Evolutionary conservation across 208 protist genomes (phyloP), one percentile per base, ranked within the genome.

Genomic region (Leishmania lainsoni): DNA sequence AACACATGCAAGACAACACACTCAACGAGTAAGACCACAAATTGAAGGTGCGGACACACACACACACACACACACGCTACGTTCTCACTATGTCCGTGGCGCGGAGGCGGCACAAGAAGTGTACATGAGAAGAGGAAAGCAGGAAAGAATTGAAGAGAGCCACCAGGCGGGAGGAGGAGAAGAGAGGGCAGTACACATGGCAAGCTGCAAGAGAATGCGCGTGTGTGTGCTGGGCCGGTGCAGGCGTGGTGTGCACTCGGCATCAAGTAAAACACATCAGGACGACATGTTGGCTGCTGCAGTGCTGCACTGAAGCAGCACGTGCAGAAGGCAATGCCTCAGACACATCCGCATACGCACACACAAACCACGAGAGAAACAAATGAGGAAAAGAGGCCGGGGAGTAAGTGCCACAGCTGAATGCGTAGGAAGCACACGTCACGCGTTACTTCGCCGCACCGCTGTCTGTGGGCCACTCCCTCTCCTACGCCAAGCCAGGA

Each of bases 81-180:
- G 12, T 68, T 39, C 29, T 39, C 14, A 29, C 29, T 68, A 68
- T 16, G 61, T 16, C 61, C 61, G 32, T 29, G 29, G 61, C 29
- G 61, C 17, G 12, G 61, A 68, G 10, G 61, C 4, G 12, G 61
- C 26, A 39, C 61, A 29, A 1, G 61, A 39, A 14, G 29, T 66
- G 45, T 58, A 71, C 26, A 76, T 39, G n/a, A 8, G n/a, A 20
- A 75, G 61, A 58, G 58, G 66, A 72, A 71, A 66, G 29, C 20
- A 70, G 63, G 72, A 77, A 29, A 80, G 48, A 83, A 42, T 63
- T 52, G 78, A 79, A 39, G 32, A 78, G 26, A 0, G 42, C 6
- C 32, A 39, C n/a, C 54, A 65, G 75, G 20, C 1, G 26, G 26
- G 29, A 14, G 22, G 75, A 69, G 32, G 16, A 54, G 35, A 39